Conservation (phyloP, 306 rosid species). For the Inga oerstediana region DNA sequence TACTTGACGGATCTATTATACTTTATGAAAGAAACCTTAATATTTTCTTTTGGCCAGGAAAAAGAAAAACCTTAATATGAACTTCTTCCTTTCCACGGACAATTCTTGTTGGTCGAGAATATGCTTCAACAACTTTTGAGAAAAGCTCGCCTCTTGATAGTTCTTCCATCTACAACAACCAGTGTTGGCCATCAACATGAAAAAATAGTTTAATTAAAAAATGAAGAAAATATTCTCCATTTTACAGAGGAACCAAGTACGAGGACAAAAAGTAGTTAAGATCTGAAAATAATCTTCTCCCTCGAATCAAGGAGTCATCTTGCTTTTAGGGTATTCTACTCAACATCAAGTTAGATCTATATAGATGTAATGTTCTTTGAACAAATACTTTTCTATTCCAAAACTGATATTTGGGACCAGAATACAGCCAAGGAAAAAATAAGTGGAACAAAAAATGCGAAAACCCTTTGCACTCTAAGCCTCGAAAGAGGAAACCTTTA, state of each 20-base stretch:
- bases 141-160: conserved; percentile 66
- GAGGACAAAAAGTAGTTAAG: not conserved
- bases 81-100: conserved; percentile 80
- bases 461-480: no score
- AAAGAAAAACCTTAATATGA: conserved; percentile 50
- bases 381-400: not conserved
- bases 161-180: conserved; percentile 76
- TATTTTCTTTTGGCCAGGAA: not conserved
- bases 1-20: conserved; percentile 1
- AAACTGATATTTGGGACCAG: not conserved
- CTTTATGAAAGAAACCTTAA: conserved; percentile 48
- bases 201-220: not conserved
- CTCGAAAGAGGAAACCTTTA: no score
- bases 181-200: conserved; percentile 26
- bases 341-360: not conserved
- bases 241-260: not conserved
- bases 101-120: conserved; percentile 93
- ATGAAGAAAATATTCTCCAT: not conserved
- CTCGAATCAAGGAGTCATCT: not conserved
- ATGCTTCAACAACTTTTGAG: conserved; percentile 85
- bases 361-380: not conserved
- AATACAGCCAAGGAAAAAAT: not conserved
- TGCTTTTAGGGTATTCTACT: not conserved
- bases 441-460: no score
- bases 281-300: not conserved